Evolutionary conservation across 768 basidiomycete genomes (phyloP), one percentile per base, ranked within the genome.

Genomic region (Mycena metata): DNA sequence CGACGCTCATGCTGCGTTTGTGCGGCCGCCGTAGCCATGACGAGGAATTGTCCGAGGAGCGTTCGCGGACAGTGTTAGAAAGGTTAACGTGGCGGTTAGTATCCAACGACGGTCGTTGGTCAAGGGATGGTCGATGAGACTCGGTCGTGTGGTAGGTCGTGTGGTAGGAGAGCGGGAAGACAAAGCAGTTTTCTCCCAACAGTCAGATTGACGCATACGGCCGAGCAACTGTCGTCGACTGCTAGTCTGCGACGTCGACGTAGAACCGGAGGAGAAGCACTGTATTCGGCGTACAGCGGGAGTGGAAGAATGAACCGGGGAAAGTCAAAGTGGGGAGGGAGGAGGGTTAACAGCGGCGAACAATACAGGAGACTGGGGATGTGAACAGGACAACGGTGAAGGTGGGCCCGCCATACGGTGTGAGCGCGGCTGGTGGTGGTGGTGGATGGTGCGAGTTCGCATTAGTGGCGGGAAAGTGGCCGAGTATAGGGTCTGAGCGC

Each of bases 1-100:
- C 39, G 39, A 39, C 39, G 60, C 90, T 91, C 83, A 91, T 84
- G 70, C 91, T 93, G 54, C 91, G 81, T 73, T 89, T 92, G 26
- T 92, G 82, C 41, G 77, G 69, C n/a, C 86, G 80, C 33, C 63
- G 67, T 5, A 72, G 56, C 36, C 68, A 69, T 15, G 64, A 51
- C 2, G 59, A 17, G 9, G 71, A 41, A 23, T 26, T 64, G 35
- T 68, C 66, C 54, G 56, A 56, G 24, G 72, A 54, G 17, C 66
- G 63, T 41, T 69, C 68, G 17, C 68, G 68, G 23, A 65, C 71
- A 15, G 64, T 56, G 50, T 69, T 65, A 46, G 50, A 26, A 16
- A 23, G 33, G 43, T 47, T 64, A 17, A 42, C 21, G 46, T 54
- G 56, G 6, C 70, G 70, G 16, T 50, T 56, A 35, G 35, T 55